A percentile compares a stretch with the other conserved stretches of the same genome.
Evolutionary conservation across 805 yeast species (phyloP).

Genomic region (Brettanomyces nanus): DNA sequence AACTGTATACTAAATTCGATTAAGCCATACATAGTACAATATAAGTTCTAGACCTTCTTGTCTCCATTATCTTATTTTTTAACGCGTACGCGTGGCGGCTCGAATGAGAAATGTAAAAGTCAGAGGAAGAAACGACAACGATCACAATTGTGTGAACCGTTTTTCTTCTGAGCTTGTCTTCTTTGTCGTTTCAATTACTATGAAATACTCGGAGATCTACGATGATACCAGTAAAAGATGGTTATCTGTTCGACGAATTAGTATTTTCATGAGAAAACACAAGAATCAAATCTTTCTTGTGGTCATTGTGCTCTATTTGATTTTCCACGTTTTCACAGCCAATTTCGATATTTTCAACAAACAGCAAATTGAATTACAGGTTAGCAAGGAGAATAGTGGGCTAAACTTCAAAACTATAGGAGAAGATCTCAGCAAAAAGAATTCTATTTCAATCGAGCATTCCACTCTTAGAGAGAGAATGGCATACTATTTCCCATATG

Average conservation of each 20-base stretch:
- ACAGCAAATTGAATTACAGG: neutral
- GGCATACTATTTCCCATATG: slow-evolving; percentile 69
- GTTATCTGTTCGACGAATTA: neutral
- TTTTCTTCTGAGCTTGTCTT: neutral
- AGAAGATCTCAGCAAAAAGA: slow-evolving; percentile 7
- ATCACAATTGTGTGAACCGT: neutral
- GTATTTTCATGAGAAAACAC: slow-evolving; percentile 1
- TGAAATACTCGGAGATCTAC: slow-evolving; percentile 1
- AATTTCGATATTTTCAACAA: neutral
- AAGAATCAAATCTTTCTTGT: slow-evolving; percentile 7
- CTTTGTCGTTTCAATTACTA: neutral
- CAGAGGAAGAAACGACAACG: neutral
- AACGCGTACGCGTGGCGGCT: too few species aligned
- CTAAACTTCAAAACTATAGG: slow-evolving; percentile 12
- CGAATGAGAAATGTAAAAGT: too few species aligned
- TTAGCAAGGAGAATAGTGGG: slow-evolving; percentile 7
- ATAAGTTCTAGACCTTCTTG: too few species aligned
- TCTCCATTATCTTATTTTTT: too few species aligned
- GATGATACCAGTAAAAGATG: slow-evolving; percentile 8
- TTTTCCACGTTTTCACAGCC: slow-evolving; percentile 1
- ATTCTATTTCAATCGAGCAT: slow-evolving; percentile 8
- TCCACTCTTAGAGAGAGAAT: slow-evolving; percentile 46
- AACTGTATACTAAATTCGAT: neutral
- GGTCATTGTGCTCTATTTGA: slow-evolving; percentile 4
- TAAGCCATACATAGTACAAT: neutral